Evolutionary conservation across 2,329 filamentous ascomycete genomes (phyloP).

Genomic region (Fusarium sp.): DNA sequence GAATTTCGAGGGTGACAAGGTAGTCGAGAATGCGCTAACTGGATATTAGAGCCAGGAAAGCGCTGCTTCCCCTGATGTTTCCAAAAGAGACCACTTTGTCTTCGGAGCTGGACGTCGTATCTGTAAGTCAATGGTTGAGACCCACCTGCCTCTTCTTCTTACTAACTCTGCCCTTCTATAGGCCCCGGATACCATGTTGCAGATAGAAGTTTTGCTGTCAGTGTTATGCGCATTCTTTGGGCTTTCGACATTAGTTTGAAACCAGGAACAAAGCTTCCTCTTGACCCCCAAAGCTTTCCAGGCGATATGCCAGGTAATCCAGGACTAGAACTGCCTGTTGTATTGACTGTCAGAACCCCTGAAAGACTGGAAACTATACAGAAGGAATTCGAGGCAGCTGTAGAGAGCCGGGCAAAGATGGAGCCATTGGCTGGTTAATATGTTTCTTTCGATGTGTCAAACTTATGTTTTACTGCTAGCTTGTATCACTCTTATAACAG

Average conservation of each 20-base stretch:
- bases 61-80: not conserved
- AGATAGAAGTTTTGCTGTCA: not conserved
- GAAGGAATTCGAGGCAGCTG: not conserved
- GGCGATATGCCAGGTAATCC: not conserved
- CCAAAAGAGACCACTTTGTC: not conserved
- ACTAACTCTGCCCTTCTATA: not conserved
- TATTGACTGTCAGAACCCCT: not conserved
- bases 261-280: not conserved
- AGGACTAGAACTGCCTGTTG: not conserved
- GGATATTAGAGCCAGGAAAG: not conserved
- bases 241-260: not conserved
- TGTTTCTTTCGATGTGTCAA: no score
- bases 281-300: not conserved
- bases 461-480: no score
- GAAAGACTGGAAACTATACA: not conserved
- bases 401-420: not conserved
- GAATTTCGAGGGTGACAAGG: not conserved
- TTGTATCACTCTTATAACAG: no score
- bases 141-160: rapidly evolving
- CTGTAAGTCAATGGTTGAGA: not conserved
- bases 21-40: not conserved
- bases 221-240: not conserved
- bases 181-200: not conserved
- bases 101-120: not conserved
- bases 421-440: not conserved